These are phyloP conservation scores for Amanita thiersii DNA, from an alignment of 768 basidiomycete genomes.

Conservation along the genomic window DNA sequence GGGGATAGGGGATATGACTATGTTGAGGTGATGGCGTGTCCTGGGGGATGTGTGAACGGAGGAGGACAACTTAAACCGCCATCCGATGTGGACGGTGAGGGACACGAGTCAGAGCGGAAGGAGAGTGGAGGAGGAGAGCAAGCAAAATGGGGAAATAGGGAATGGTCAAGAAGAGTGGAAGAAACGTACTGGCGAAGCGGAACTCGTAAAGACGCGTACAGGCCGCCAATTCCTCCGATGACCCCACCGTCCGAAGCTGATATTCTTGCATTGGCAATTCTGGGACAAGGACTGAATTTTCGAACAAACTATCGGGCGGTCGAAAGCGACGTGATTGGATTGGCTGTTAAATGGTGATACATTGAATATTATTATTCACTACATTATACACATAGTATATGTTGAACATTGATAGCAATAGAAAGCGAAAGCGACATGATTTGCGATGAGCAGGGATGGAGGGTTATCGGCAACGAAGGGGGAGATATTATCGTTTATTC, in stretches of 20 bases:
- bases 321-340: constrained; percentile 74
- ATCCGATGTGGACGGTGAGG: constrained; percentile 30
- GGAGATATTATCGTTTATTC: constrained; percentile 26
- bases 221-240: not conserved
- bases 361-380: not conserved
- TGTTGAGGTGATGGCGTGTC: constrained; percentile 98
- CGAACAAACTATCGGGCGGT: constrained; percentile 82
- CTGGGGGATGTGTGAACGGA: constrained; percentile 94
- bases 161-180: constrained; percentile 79
- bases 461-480: no score
- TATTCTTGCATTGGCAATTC: constrained; percentile 27
- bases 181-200: constrained; percentile 65
- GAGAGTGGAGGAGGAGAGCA: constrained; percentile 41
- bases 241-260: constrained; percentile 1
- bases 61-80: constrained; percentile 71
- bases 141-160: constrained; percentile 74
- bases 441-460: constrained; percentile 6
- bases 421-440: constrained; percentile 4
- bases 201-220: not conserved
- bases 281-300: constrained; percentile 23
- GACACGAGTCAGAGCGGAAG: constrained; percentile 55
- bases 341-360: constrained; percentile 67
- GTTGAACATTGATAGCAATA: constrained; percentile 1
- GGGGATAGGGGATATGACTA: constrained; percentile 73
- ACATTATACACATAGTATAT: constrained; percentile 4